Percentiles rank a stretch among this genome's conserved stretches.
These are phyloP conservation scores for Paramecium primaurelia DNA, from an alignment of 73 alveolate species.

Conservation along the genomic window DNA sequence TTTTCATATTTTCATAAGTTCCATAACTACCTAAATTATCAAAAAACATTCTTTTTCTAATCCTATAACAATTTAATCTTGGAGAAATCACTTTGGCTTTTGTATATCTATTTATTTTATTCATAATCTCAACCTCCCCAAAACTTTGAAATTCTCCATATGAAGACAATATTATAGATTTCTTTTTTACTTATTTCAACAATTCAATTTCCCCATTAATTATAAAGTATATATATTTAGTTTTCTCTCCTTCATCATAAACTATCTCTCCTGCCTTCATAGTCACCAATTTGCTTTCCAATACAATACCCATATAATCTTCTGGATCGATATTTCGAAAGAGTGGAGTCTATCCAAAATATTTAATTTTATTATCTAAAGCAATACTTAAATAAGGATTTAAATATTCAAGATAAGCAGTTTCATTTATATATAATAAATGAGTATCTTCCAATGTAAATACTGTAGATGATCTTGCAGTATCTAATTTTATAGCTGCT, in stretches of 20 bases:
- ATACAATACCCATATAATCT: slow-evolving; percentile 21
- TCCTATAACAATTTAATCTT: not conserved
- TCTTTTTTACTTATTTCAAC: not conserved
- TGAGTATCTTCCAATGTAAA: not conserved
- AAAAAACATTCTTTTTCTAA: slow-evolving; percentile 9
- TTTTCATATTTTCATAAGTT: not conserved
- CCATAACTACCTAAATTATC: slow-evolving; percentile 37
- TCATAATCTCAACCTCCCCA: slow-evolving; percentile 24
- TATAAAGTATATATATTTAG: slow-evolving; percentile 3
- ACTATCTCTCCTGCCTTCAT: not conserved
- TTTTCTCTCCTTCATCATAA: slow-evolving; percentile 7
- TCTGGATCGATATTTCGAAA: not conserved
- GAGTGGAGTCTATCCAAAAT: not conserved
- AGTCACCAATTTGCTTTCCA: not conserved
- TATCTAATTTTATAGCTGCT: slow-evolving; percentile 13
- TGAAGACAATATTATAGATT: not conserved
- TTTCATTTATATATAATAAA: not conserved
- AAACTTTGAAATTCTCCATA: slow-evolving; percentile 16
- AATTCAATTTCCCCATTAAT: slow-evolving; percentile 22
- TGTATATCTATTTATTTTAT: not conserved
- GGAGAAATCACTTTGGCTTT: slow-evolving; percentile 24
- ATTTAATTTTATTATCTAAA: not conserved
- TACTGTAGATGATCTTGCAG: slow-evolving; percentile 1
- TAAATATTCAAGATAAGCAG: not conserved
- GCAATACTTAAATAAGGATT: not conserved